These are phyloP conservation scores for carrot (Daucus carota) DNA, from an alignment of 129 eudicot species.

Conservation along the genomic window DNA sequence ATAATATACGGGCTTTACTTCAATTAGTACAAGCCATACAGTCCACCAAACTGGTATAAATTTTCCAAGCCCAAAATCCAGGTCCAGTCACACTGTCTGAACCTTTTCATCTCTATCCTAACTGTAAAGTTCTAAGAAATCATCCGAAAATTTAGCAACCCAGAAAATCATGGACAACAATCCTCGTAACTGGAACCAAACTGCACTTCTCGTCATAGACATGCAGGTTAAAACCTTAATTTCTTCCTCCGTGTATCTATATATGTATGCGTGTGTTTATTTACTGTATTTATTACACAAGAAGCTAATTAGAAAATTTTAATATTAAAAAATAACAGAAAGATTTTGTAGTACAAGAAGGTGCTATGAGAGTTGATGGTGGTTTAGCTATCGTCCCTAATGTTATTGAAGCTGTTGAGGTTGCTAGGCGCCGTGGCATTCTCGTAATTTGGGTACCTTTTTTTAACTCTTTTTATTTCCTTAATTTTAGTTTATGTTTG, in stretches of 20 bases:
- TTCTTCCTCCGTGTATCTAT: background rate
- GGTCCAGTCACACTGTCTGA: background rate
- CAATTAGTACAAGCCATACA: background rate
- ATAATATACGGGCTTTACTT: background rate
- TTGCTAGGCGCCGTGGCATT: constrained; percentile 61
- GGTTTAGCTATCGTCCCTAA: constrained; percentile 68
- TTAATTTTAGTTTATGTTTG: background rate
- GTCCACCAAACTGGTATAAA: background rate
- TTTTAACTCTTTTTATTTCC: background rate
- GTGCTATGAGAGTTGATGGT: constrained; percentile 46
- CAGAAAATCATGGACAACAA: background rate
- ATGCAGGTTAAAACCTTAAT: constrained; percentile 54
- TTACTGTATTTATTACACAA: background rate
- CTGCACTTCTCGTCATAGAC: constrained; percentile 84
- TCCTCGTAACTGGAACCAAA: constrained; percentile 28
- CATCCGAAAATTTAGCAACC: background rate
- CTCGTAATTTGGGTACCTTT: constrained; percentile 66
- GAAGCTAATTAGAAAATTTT: background rate
- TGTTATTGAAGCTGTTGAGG: constrained; percentile 67
- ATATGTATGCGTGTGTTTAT: background rate
- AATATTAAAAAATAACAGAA: constrained; percentile 33
- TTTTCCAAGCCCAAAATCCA: background rate
- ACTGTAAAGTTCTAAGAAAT: background rate
- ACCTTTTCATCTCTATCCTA: background rate
- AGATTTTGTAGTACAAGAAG: constrained; percentile 56